phyloP scores from a whole-genome alignment of 208 protist species.

The Trypanosoma caninum region DNA sequence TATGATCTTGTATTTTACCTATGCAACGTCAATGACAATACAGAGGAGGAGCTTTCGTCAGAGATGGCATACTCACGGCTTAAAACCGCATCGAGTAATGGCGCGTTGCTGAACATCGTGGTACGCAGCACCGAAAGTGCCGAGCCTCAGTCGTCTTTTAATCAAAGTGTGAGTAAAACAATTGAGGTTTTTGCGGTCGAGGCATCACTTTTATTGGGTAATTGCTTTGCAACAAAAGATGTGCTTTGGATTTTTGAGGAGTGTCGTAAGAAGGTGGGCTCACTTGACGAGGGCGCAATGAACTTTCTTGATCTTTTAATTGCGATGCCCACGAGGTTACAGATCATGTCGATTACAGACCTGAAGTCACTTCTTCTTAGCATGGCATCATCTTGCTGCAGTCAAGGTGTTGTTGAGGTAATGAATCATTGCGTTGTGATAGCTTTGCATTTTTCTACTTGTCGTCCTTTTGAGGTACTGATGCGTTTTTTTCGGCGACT shows the following conservation, averaged over 20 bases:
- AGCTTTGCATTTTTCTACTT: not conserved
- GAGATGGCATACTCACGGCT: constrained; percentile 9
- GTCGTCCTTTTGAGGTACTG: constrained; percentile 15
- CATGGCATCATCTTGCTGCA: not conserved
- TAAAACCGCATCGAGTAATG: not conserved
- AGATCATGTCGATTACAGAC: not conserved
- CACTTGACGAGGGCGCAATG: not conserved
- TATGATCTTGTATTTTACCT: constrained; percentile 22
- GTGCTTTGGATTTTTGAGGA: constrained; percentile 8
- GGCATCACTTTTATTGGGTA: not conserved
- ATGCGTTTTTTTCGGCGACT: constrained; percentile 22
- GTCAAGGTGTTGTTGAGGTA: not conserved
- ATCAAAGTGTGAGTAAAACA: not conserved
- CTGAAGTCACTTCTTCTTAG: not conserved
- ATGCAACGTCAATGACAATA: not conserved
- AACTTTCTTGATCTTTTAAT: constrained; percentile 3
- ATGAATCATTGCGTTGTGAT: not conserved
- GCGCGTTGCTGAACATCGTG: constrained; percentile 2
- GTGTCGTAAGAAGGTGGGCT: not conserved
- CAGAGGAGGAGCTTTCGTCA: not conserved
- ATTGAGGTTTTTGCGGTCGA: constrained; percentile 1
- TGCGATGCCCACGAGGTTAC: not conserved
- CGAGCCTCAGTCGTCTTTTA: not conserved
- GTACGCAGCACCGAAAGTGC: not conserved
- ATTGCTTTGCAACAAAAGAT: not conserved